Evolutionary conservation across 2,329 filamentous ascomycete genomes (phyloP), one percentile per base, ranked within the genome.

Genomic region (Clarireedia monteithiana): DNA sequence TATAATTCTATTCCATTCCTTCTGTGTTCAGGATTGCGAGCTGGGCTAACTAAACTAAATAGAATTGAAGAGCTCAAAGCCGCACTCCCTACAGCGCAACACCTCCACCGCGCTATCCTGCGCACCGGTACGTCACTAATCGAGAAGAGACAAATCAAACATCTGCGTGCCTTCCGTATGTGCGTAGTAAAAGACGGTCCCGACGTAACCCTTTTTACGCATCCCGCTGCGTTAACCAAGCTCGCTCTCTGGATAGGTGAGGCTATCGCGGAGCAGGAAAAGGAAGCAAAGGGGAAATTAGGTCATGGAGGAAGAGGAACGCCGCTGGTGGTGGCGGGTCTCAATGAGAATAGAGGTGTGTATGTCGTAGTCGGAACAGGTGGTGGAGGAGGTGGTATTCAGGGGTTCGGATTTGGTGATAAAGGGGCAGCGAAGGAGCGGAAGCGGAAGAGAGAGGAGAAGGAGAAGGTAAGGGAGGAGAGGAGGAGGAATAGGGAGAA

Each of bases 361-460:
- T 99, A 96, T 68, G 80, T 96, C 1, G 89, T 99, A 3, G 92
- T 99, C 1, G 94, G 94, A 34, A 91, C 92, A 0, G 92, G 91
- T 4, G 91, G 91, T 2, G 89, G 89, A 4, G 88, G 87, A 1
- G 84, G 80, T 3, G 79, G 78, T 44, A 75, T 87, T 63, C 81
- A 83, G 39, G 80, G 83, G 1, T 81, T 83, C 45, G 80, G 83
- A 1, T 81, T 90, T 64, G 76, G 85, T 30, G 84, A 90, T 64
- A 79, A 82, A 23, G 84, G 85, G 58, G 82, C 78, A 55, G 82
- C 77, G 61, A 85, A 80, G 67, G 84, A 63, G 78, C 77, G 5
- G 89, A 84, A 66, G 75, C 77, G 1, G 83, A 80, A 67, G 79
- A 85, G 59, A 82, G 85, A 63, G 78, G 77, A 5, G 89, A 84